Conservation (phyloP, 225 moss, liverwort and hornwort genomes). For the Marchantia paleacea region DNA sequence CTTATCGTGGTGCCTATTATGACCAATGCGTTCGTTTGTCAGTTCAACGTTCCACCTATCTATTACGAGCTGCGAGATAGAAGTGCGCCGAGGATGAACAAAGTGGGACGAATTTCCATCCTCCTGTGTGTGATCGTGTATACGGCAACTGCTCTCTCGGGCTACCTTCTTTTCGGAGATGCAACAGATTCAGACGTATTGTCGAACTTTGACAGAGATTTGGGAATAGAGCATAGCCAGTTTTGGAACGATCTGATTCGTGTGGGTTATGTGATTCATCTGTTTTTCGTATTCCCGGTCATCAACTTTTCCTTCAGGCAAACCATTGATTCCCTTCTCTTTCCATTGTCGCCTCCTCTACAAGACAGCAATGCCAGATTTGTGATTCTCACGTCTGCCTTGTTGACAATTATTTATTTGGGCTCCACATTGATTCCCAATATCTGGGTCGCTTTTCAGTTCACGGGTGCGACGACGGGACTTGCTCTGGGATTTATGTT, state of each 20-base stretch:
- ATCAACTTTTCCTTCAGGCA: conserved; percentile 81
- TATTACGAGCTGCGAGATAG: conserved; percentile 75
- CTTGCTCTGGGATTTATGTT: conserved; percentile 73
- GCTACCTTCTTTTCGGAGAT: conserved; percentile 87
- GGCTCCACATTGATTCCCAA: conserved; percentile 86
- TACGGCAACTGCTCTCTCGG: conserved; percentile 68
- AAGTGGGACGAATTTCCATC: conserved; percentile 70
- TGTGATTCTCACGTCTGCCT: conserved; percentile 39
- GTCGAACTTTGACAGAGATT: conserved; percentile 72
- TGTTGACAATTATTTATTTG: conserved; percentile 51
- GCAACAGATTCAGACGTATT: conserved; percentile 81
- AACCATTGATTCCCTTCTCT: conserved; percentile 59
- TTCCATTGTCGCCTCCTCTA: conserved; percentile 43
- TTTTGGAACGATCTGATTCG: conserved; percentile 72
- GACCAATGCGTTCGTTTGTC: conserved; percentile 89
- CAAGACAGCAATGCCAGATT: conserved; percentile 54
- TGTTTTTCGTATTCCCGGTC: conserved; percentile 90
- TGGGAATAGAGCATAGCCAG: conserved; percentile 66
- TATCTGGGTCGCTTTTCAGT: conserved; percentile 95
- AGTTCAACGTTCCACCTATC: conserved; percentile 90
- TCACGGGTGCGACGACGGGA: conserved; percentile 89
- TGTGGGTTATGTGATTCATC: conserved; percentile 72
- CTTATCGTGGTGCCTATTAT: conserved; percentile 89
- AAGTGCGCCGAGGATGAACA: conserved; percentile 66
- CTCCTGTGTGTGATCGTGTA: conserved; percentile 72